Base-by-base conservation (phyloP, 2,329 filamentous ascomycete genomes). In the Cladosporium velox region DNA sequence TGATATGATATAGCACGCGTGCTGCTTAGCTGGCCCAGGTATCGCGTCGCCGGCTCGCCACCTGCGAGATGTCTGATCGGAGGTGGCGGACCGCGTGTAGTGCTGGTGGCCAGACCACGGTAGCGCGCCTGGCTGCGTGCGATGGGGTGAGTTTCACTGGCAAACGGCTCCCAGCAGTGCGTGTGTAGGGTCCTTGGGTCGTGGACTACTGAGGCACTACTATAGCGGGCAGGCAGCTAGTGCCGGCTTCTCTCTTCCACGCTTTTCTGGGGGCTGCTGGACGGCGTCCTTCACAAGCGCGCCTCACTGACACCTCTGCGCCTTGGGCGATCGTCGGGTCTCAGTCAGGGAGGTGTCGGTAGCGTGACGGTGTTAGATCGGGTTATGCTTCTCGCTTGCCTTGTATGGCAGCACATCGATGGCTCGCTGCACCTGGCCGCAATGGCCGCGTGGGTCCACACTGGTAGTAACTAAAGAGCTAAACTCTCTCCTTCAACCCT, bases 251-350 rank as follows among this genome's bases (percentile, higher is more conserved):
- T 47, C 21, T 34, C 47, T 52, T 62, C 59, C 59, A 54, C 47
- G 32, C 59, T 32, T 54, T 52, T 35, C 55, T 58, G 44, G 59
- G 58, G 59, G 59, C 59, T 51, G 30, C 41, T 60, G 26, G 38
- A 21, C 47, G 32, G 47, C 44, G 55, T 38, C 59, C 44, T 38
- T 54, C 59, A 51, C 59, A 62, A 38, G 59, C 59, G 47, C 59
- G 47, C 47, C 14, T 18, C 26, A 15, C 44, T 55, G 52, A 30
- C 52, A 55, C 4, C 52, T 55, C 52, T 32, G n/a, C 14, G 52
- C 52, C 30, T 62, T 62, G 59, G 59, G 47, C 59, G 59, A 62
- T 62, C 59, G 47, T 62, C 59, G 59, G 59, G 32, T 24, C 32
- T 34, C 55, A 58, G 55, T 58, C 55, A 58, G 55, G 55, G 55